Evolutionary conservation across 352 stramenopile genomes (phyloP), one percentile per base, ranked within the genome.

Genomic region (Pythium oligandrum): DNA sequence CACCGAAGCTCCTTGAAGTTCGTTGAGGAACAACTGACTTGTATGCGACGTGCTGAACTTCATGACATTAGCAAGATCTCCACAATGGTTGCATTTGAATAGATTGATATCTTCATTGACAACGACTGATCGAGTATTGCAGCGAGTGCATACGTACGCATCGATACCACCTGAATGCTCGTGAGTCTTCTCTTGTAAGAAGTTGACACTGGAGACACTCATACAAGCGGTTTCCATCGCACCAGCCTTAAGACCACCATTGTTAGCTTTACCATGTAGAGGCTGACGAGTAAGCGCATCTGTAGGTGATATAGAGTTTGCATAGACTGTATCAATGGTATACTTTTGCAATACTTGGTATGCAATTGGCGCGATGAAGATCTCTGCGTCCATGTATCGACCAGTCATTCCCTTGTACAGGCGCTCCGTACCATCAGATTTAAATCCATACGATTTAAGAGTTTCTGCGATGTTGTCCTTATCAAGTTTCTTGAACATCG

Each of bases 401-500:
- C 49, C 49, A 3, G 49, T 55, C 49, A 55, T 55, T 8, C 49
- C 49, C 31, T 55, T 55, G 49, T 55, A 55, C 8, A 55, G 11
- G 5, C 42, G 26, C 49, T 55, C 49, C 34, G 49, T 55, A 5
- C 49, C 49, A 35, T 55, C 46, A 5, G 37, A 30, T 4, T 55
- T 55, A 39, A 55, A 55, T 42, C 49, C 49, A 34, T 55, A 55
- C 7, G 12, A 34, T 46, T 55, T 10, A 10, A 55, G 38, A 36
- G 37, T 55, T 8, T 55, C 26, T 2, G 49, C 49, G 38, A 55
- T 45, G 40, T 55, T 55, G 38, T 55, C 49, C 26, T 36, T 55
- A 35, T 55, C 49, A 6, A 55, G 38, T 26, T 55, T 55, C 40
- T 55, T 55, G 37, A 55, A 55, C 49, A 55, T 55, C 3, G 49